These are phyloP conservation scores for Orbilia brochopaga DNA, from an alignment of 2,329 filamentous ascomycete species.

Conservation along the genomic window DNA sequence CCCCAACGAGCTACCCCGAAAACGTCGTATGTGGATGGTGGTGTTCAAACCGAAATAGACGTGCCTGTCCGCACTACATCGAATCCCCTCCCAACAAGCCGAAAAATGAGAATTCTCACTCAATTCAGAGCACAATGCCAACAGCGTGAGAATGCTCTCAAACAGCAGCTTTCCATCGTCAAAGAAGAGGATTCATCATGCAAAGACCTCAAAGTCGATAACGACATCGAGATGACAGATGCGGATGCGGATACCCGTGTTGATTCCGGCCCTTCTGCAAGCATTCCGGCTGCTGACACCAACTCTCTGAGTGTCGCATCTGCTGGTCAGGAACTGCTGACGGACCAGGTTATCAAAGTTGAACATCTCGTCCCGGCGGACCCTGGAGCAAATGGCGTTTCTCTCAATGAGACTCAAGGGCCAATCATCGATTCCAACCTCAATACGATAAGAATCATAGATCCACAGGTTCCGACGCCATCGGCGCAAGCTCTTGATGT, in stretches of 20 bases:
- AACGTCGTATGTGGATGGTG: slow-evolving; percentile 52
- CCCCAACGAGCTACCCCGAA: slow-evolving; percentile 34
- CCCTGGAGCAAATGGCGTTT: neutral
- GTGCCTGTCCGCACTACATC: slow-evolving; percentile 8
- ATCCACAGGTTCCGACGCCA: slow-evolving; percentile 25
- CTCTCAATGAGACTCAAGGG: neutral
- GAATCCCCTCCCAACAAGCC: slow-evolving; percentile 27
- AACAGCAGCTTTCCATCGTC: slow-evolving; percentile 39
- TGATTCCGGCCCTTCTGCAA: neutral
- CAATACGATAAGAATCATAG: neutral
- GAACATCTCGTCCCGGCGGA: neutral
- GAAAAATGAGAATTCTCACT: slow-evolving; percentile 46
- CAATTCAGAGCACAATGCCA: slow-evolving; percentile 37
- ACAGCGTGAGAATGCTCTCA: slow-evolving; percentile 27
- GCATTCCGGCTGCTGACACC: neutral
- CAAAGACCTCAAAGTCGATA: slow-evolving; percentile 17
- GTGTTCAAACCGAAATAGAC: slow-evolving; percentile 53
- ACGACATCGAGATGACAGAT: slow-evolving; percentile 34
- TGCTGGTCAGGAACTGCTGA: neutral
- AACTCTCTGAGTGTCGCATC: neutral
- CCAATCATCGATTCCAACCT: neutral
- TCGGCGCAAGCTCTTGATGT: slow-evolving; percentile 14
- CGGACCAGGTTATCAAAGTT: neutral
- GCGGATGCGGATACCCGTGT: slow-evolving; percentile 1
- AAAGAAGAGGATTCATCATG: slow-evolving; percentile 34